A percentile compares a stretch with the other conserved stretches of the same genome.
Conservation (phyloP, 2,329 filamentous ascomycete species). For the Talaromyces sp. region DNA sequence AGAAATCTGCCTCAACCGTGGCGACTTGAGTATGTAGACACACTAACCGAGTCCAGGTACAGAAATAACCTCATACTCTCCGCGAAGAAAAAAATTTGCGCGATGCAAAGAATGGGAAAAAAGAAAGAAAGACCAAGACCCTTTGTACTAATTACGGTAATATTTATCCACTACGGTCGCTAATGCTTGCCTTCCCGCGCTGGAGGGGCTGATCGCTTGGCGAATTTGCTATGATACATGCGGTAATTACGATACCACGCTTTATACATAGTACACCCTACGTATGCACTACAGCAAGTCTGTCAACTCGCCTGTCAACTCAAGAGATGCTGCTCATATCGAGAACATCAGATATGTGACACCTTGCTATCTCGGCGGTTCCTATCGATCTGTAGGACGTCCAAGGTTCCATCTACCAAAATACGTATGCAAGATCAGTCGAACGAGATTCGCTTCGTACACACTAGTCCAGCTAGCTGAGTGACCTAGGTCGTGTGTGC, state of each 20-base stretch:
- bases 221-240: neutral
- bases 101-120: neutral
- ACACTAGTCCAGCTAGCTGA: neutral
- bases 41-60: neutral
- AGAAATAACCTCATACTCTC: too few relatives aligned
- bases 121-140: neutral
- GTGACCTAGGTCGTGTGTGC: neutral
- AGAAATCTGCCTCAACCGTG: neutral
- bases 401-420: neutral
- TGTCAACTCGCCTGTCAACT: neutral
- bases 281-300: neutral
- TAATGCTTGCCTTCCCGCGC: conserved; percentile 10
- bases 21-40: neutral
- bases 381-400: too few relatives aligned
- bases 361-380: neutral
- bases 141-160: conserved; percentile 3
- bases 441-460: neutral
- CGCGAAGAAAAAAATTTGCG: neutral
- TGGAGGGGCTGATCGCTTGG: neutral
- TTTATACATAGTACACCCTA: neutral
- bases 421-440: neutral
- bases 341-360: too few relatives aligned
- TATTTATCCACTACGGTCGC: conserved; percentile 12
- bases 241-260: neutral
- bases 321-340: neutral